Evolutionary conservation across 2,329 filamentous ascomycete genomes (phyloP).

Genomic region (Colletotrichum theobromicola): DNA sequence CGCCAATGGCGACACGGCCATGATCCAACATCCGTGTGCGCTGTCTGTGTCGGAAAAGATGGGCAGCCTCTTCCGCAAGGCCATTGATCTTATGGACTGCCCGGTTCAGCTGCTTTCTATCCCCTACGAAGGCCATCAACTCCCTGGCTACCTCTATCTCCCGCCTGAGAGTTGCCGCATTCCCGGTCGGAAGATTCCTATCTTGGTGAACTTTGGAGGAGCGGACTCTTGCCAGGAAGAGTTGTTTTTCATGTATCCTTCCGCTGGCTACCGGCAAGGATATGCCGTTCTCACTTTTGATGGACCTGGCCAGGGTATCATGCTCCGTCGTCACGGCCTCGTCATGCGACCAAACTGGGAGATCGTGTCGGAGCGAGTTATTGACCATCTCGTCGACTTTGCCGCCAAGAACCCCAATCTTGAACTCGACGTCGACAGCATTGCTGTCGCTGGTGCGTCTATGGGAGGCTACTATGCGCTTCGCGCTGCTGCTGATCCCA

Average conservation of each 20-base stretch:
- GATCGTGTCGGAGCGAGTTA: conserved; percentile 32
- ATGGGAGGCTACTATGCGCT: conserved; percentile 53
- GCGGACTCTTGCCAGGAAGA: conserved; percentile 45
- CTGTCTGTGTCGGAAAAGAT: conserved; percentile 30
- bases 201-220: conserved; percentile 40
- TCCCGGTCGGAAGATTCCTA: conserved; percentile 30
- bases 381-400: conserved; percentile 32
- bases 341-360: conserved; percentile 44
- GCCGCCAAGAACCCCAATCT: conserved; percentile 22
- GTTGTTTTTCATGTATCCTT: conserved; percentile 37
- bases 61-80: conserved; percentile 30
- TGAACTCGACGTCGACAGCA: conserved; percentile 38
- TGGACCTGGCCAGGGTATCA: conserved; percentile 49
- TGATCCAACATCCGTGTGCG: background rate
- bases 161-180: conserved; percentile 27
- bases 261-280: conserved; percentile 32
- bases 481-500: conserved; percentile 42
- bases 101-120: conserved; percentile 36
- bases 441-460: conserved; percentile 42
- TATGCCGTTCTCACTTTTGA: conserved; percentile 51
- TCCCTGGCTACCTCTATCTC: conserved; percentile 43
- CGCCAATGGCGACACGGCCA: background rate
- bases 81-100: conserved; percentile 31
- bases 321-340: conserved; percentile 31
- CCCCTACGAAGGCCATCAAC: conserved; percentile 37